Percentiles rank a stretch among this genome's conserved stretches.
These are phyloP conservation scores for Penicillium odoratum DNA, from an alignment of 495 filamentous ascomycete species.

Conservation along the genomic window DNA sequence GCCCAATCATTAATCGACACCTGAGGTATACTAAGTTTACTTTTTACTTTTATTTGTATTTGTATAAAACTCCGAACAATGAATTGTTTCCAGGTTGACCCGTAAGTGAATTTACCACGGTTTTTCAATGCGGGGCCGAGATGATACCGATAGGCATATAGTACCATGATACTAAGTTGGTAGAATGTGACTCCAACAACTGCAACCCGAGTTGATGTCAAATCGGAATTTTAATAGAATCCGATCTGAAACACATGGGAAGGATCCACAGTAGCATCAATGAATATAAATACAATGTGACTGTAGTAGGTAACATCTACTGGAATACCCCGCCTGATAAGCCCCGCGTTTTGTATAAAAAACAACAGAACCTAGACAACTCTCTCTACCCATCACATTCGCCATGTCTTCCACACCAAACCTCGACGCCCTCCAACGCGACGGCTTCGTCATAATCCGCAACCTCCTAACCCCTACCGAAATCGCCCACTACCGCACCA, in stretches of 20 bases:
- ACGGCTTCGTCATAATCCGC: conserved; percentile 50
- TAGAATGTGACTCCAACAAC: neutral
- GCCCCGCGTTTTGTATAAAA: conserved; percentile 26
- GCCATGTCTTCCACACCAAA: conserved; percentile 31
- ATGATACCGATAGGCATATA: neutral
- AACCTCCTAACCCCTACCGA: conserved; percentile 50
- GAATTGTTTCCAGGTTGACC: too few species aligned
- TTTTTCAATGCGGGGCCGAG: neutral
- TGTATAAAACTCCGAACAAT: too few species aligned
- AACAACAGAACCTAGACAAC: neutral
- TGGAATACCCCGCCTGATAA: conserved; percentile 33
- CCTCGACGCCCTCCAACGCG: conserved; percentile 45
- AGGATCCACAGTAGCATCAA: conserved; percentile 27
- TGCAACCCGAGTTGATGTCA: neutral
- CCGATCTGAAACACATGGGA: neutral
- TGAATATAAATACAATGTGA: conserved; percentile 14
- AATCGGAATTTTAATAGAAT: neutral
- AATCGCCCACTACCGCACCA: conserved; percentile 53
- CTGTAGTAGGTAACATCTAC: conserved; percentile 18
- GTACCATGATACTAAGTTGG: neutral
- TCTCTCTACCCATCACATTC: neutral
- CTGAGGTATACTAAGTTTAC: neutral
- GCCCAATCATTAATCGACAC: neutral
- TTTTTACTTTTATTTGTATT: too few species aligned
- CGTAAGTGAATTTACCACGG: neutral